Base-by-base conservation (phyloP, 1,139 yeast genomes). In the Scheffersomyces lignicola region DNA sequence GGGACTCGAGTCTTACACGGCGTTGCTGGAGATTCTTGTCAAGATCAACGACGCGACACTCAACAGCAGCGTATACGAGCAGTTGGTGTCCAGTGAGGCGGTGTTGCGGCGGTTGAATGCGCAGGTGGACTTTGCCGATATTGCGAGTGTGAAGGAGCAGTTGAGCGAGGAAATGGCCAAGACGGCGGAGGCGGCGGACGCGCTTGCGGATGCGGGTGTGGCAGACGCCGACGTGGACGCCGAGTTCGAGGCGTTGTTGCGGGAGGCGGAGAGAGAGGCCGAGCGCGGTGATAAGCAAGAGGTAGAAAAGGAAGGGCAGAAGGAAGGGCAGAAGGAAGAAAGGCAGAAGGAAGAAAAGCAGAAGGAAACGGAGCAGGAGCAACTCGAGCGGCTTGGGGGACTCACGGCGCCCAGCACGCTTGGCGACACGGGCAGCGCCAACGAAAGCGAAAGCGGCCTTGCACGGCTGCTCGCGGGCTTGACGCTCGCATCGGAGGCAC, bases 21-120 rank as follows among this genome's bases (percentile, higher is more conserved):
- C 74, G 34, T 49, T 78, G 17, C 52, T 51, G 12, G 49, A 58
- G 2, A 56, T 77, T 0, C 47, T 73, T 23, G 47, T 52, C 28
- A 74, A 74, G 42, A 66, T 78, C 29, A 69, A 76, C 44, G 72
- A 74, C 37, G 71, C 80, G 2, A 58, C 64, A 10, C 58, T 71
- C 3, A 77, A 76, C 43, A 51, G 59, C 4, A 52, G 60, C 12
- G 45, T 75, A 4, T 51, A 65, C 23, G 55, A 58, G n/a, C 65
- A 69, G 5, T 46, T 76, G 32, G 49, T 55, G 11, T 52, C 53
- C 3, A 67, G 77, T 6, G 51, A 69, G 2, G 45, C 47, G 43
- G 64, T 45, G 26, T 66, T 56, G 60, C 59, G 42, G 43, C 57
- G 43, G 46, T 62, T 49, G 62, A 76, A 59, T 40, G 36, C 47